Evolutionary conservation across 306 rosid genomes (phyloP), one percentile per base, ranked within the genome.

Genomic region (Corylus avellana): DNA sequence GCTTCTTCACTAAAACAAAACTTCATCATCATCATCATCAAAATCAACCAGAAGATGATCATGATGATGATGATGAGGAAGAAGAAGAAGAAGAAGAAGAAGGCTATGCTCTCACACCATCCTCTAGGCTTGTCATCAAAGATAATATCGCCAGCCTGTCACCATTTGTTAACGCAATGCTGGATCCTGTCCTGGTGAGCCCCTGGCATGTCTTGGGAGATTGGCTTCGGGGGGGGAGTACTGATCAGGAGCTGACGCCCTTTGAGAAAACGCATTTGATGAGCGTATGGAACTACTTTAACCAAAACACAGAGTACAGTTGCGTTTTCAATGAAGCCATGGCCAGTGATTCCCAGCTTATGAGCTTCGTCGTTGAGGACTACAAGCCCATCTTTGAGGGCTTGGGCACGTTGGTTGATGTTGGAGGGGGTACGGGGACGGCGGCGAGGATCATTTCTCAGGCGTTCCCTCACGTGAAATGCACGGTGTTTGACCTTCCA

Each of bases 401-500:
- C 8, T 74, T 88, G 48, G 77, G 50, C 44, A 83, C 89, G 2
- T n/a, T 81, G 20, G 82, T 78, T 70, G 85, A 75, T 67, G 82
- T 83, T 0, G 94, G 87, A 2, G 91, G 91, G 12, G 88, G 92
- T 14, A 67, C 29, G 18, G 29, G 72, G 47, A 42, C 51, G 0
- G 1, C 18, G 27, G 27, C 51, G 18, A 81, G 37, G 73, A 77
- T 86, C n/a, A 82, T 86, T 49, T 46, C 64, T 46, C 81, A 83
- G 76, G 84, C 75, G 1, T 84, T 88, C 47, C 88, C 94, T 73
- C 77, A 81, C 3, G 18, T 90, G 56, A 88, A 84, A 59, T 88
- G 94, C 84, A 84, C 72, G 0, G 88, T 86, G 5, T 74, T 86
- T 75, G 94, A 88, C 11, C 88, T 82, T 9, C 90, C 89, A 0